Conservation (phyloP, 2,329 filamentous ascomycete genomes). For the Conoideocrella luteorostrata region DNA sequence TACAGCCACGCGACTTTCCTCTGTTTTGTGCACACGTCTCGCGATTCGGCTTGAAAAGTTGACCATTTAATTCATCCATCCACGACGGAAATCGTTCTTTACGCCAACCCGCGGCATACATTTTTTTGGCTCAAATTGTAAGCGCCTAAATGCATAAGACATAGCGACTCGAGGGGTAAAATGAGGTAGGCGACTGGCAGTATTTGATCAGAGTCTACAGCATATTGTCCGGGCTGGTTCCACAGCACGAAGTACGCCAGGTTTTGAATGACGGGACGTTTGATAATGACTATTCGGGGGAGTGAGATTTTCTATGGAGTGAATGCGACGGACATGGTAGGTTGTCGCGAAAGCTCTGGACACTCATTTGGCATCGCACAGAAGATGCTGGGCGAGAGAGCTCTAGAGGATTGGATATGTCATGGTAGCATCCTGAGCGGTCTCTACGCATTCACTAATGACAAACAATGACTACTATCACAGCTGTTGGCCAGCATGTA, state of each 20-base stretch:
- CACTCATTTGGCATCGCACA: neutral
- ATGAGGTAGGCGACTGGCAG: too few species aligned
- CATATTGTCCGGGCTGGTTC: neutral
- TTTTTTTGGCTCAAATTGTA: too few species aligned
- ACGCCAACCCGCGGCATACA: too few species aligned
- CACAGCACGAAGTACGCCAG: neutral
- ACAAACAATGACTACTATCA: neutral
- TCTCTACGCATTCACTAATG: neutral
- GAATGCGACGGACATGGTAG: constrained; percentile 1
- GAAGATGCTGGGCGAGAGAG: neutral
- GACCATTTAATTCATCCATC: neutral
- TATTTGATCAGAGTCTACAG: neutral
- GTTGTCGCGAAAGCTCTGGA: neutral
- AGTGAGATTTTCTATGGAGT: too few species aligned
- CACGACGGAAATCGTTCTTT: too few species aligned
- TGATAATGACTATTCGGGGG: constrained; percentile 5
- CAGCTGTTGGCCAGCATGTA: neutral
- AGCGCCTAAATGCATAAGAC: too few species aligned
- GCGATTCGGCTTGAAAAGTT: neutral
- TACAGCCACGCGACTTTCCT: neutral
- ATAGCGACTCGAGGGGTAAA: too few species aligned
- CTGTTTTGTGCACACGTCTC: neutral
- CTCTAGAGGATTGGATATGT: neutral
- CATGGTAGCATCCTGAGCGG: neutral
- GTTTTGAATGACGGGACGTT: constrained; percentile 6